Evolutionary conservation across 768 basidiomycete genomes (phyloP).

Genomic region (Phlebiopsis flavidoalba): DNA sequence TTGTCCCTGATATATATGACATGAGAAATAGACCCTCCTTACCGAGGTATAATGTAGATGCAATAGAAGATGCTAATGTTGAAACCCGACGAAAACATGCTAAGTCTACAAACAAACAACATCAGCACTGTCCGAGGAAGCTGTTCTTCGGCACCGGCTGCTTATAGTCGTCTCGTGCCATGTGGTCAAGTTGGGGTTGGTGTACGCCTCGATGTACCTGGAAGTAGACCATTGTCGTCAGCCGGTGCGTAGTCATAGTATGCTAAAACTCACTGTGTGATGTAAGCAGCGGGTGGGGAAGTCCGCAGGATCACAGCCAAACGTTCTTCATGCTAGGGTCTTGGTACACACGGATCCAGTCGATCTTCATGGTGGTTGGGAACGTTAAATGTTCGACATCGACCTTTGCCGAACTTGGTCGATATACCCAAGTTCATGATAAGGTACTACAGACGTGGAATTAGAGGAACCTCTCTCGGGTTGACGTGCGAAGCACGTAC

Average conservation of each 20-base stretch:
- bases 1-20: too few relatives aligned
- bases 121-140: conserved; percentile 54
- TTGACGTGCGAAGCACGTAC: conserved; percentile 33
- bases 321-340: conserved; percentile 60
- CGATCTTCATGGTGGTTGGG: conserved; percentile 69
- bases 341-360: conserved; percentile 93
- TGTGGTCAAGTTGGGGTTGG: conserved; percentile 76
- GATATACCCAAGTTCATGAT: conserved; percentile 85
- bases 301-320: conserved; percentile 75
- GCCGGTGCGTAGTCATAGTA: neutral
- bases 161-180: conserved; percentile 59
- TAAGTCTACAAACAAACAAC: too few relatives aligned
- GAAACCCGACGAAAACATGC: too few relatives aligned
- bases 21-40: too few relatives aligned
- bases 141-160: conserved; percentile 67
- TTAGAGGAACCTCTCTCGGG: too few relatives aligned
- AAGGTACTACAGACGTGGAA: conserved; percentile 60
- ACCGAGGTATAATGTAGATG: too few relatives aligned
- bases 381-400: conserved; percentile 73
- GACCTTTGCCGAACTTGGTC: conserved; percentile 66
- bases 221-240: neutral
- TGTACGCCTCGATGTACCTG: conserved; percentile 64
- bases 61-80: too few relatives aligned
- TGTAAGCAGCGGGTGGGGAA: conserved; percentile 83
- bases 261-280: conserved; percentile 45